Conservation (phyloP, 106 monocot species). For the Gastrodia elata region DNA sequence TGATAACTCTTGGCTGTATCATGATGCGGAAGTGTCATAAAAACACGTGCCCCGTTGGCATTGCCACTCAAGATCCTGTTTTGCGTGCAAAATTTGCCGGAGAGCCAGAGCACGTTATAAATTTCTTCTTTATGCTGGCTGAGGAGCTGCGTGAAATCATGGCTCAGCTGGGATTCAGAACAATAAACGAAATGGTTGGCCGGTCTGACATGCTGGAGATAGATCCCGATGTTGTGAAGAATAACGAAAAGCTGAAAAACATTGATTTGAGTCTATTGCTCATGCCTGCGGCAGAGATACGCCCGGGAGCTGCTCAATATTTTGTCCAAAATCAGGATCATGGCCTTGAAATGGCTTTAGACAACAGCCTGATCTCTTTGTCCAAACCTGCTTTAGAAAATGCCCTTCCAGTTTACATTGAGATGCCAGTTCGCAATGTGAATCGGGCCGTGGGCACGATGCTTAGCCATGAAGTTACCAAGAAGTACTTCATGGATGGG, state of each 20-base stretch:
- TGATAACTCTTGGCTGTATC: conserved; percentile 96
- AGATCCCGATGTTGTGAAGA: conserved; percentile 66
- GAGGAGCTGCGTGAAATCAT: conserved; percentile 97
- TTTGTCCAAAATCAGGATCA: conserved; percentile 95
- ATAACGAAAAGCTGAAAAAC: conserved; percentile 80
- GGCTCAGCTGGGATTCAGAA: conserved; percentile 79
- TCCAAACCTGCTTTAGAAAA: conserved; percentile 73
- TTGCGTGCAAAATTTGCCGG: conserved; percentile 92
- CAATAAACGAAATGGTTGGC: conserved; percentile 86
- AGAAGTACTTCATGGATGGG: conserved; percentile 67
- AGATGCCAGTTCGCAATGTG: conserved; percentile 61
- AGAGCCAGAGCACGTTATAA: conserved; percentile 96
- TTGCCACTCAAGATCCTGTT: conserved; percentile 96
- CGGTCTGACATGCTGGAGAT: conserved; percentile 90
- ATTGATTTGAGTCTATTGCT: conserved; percentile 79
- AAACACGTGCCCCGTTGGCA: conserved; percentile 96
- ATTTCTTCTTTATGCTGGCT: conserved; percentile 99
- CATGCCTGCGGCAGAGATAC: conserved; percentile 79
- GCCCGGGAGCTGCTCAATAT: conserved; percentile 81
- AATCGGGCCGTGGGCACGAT: conserved; percentile 99
- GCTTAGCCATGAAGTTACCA: conserved; percentile 97
- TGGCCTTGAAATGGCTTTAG: conserved; percentile 85
- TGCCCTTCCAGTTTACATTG: conserved; percentile 59
- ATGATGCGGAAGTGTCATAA: conserved; percentile 99
- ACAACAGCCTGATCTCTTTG: conserved; percentile 51